Conservation (phyloP, 1,284 basidiomycete genomes). For the Marasmius oreades region DNA sequence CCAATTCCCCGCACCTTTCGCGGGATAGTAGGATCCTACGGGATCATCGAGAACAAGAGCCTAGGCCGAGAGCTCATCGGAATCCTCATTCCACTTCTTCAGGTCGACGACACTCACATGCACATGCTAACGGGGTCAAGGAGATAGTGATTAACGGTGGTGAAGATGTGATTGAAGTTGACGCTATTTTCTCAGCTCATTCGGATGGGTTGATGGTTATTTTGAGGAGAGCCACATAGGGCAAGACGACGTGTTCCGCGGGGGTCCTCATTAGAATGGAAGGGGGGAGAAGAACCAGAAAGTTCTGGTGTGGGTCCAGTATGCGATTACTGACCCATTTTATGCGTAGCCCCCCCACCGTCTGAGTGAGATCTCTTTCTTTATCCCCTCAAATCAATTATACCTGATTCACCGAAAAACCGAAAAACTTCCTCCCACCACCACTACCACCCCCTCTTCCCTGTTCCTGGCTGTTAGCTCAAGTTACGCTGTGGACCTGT, state of each 20-base stretch:
- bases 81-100: slow-evolving; percentile 2
- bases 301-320: too few relatives aligned
- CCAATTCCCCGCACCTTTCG: not conserved
- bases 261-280: not conserved
- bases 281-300: not conserved
- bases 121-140: not conserved
- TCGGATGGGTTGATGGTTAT: slow-evolving; percentile 79
- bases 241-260: not conserved
- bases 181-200: slow-evolving; percentile 78
- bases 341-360: too few relatives aligned
- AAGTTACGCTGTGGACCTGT: too few relatives aligned
- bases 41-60: not conserved
- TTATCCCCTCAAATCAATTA: too few relatives aligned
- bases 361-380: too few relatives aligned
- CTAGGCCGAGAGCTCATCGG: slow-evolving; percentile 9
- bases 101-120: not conserved
- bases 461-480: too few relatives aligned
- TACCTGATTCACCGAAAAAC: too few relatives aligned
- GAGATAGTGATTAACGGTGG: slow-evolving; percentile 23
- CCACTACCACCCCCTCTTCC: too few relatives aligned
- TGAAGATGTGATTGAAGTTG: slow-evolving; percentile 44
- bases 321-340: too few relatives aligned
- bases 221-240: slow-evolving; percentile 40
- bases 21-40: not conserved
- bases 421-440: too few relatives aligned